These are phyloP conservation scores for Boletus rex-veris DNA, from an alignment of 768 basidiomycete genomes.

Conservation along the genomic window DNA sequence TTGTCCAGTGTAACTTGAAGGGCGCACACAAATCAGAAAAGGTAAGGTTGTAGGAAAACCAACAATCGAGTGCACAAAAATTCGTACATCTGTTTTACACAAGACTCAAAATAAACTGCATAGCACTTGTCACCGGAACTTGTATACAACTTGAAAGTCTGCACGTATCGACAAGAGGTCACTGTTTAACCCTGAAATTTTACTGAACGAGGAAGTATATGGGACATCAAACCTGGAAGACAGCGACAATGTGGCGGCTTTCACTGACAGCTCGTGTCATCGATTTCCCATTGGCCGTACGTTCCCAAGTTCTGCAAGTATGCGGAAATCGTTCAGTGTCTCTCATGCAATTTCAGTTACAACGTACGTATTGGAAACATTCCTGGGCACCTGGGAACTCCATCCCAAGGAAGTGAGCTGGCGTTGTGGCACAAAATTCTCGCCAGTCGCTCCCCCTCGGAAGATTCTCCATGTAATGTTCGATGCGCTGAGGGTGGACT, in stretches of 20 bases:
- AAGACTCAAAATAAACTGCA: too few relatives aligned
- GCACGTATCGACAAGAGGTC: too few relatives aligned
- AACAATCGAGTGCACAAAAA: too few relatives aligned
- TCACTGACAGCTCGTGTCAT: constrained; percentile 12
- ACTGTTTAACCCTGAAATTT: too few relatives aligned
- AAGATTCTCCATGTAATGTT: constrained; percentile 29
- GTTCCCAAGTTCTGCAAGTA: constrained; percentile 14
- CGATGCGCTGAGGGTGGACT: constrained; percentile 21
- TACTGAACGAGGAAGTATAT: too few relatives aligned
- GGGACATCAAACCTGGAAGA: too few relatives aligned
- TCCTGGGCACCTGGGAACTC: constrained; percentile 22
- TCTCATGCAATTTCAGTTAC: background rate
- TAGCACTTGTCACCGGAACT: too few relatives aligned
- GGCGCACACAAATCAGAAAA: too few relatives aligned
- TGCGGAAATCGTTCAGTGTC: background rate
- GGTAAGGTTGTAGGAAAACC: too few relatives aligned
- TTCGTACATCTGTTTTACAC: too few relatives aligned
- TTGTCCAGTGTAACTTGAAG: too few relatives aligned
- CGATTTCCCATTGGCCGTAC: constrained; percentile 25
- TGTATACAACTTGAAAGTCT: too few relatives aligned
- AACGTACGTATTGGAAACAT: constrained; percentile 23
- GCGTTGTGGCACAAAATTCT: constrained; percentile 34
- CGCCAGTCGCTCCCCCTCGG: constrained; percentile 27
- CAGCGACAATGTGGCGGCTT: background rate
- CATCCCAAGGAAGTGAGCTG: constrained; percentile 21